Conservation (phyloP, 257 asterid genomes). For the Solanum tarijense region DNA sequence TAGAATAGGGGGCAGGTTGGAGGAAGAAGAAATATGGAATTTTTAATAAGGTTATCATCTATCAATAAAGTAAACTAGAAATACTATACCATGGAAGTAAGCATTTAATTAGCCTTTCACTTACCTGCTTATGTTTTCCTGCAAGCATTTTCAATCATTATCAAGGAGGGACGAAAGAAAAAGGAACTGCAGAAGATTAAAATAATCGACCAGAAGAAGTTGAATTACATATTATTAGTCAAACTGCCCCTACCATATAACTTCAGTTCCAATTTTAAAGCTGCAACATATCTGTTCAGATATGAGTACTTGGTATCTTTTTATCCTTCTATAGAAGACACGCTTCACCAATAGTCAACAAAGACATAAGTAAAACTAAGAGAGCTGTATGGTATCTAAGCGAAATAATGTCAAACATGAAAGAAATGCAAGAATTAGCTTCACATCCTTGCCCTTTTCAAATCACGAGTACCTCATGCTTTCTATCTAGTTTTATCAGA, state of each 20-base stretch:
- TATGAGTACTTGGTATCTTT: neutral
- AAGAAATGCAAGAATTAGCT: neutral
- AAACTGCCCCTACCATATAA: neutral
- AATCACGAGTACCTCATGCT: neutral
- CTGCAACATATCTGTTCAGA: neutral
- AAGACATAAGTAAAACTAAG: neutral
- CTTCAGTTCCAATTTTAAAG: neutral
- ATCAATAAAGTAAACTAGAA: neutral
- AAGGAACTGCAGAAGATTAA: neutral
- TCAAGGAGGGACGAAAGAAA: neutral
- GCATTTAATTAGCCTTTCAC: neutral
- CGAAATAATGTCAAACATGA: neutral
- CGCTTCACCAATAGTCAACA: neutral
- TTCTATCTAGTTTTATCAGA: neutral
- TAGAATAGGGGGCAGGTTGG: neutral
- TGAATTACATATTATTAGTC: neutral
- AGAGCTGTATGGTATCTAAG: neutral
- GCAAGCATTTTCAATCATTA: neutral
- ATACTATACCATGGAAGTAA: neutral
- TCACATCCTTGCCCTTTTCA: neutral
- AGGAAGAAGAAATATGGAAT: neutral
- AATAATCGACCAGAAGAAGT: neutral
- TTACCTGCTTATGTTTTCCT: neutral
- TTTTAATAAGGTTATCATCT: neutral
- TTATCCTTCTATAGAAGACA: neutral